phyloP scores from a whole-genome alignment of 768 basidiomycete genomes.

The Lepiota brunneoincarnata region DNA sequence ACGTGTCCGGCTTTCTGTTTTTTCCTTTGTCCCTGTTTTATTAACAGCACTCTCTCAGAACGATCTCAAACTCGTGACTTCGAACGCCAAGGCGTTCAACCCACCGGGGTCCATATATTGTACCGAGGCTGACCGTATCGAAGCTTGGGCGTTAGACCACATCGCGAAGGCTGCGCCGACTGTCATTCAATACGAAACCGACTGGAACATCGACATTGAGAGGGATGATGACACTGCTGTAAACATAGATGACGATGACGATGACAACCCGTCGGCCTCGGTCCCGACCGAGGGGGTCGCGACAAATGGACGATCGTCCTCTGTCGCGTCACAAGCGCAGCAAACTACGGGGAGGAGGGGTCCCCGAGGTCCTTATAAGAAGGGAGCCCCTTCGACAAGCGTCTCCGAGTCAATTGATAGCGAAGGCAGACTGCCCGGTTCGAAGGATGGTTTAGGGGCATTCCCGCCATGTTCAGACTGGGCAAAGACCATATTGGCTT shows the following conservation, averaged over 20 bases:
- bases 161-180: slow-evolving; percentile 67
- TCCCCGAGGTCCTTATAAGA: slow-evolving; percentile 55
- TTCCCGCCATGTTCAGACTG: slow-evolving; percentile 71
- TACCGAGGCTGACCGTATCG: slow-evolving; percentile 70
- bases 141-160: slow-evolving; percentile 69
- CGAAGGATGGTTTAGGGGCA: slow-evolving; percentile 69
- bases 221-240: slow-evolving; percentile 53
- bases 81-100: slow-evolving; percentile 77
- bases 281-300: slow-evolving; percentile 47
- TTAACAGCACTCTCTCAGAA: slow-evolving; percentile 35
- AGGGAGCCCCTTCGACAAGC: slow-evolving; percentile 24
- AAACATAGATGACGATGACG: slow-evolving; percentile 40
- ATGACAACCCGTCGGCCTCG: slow-evolving; percentile 27
- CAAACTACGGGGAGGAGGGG: slow-evolving; percentile 38
- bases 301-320: slow-evolving; percentile 41
- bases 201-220: slow-evolving; percentile 82
- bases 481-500: slow-evolving; percentile 68
- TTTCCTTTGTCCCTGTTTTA: slow-evolving; percentile 7
- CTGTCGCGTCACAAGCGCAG: slow-evolving; percentile 40
- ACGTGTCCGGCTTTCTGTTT: slow-evolving; percentile 24
- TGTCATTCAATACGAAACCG: slow-evolving; percentile 79
- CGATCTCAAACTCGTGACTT: slow-evolving; percentile 70
- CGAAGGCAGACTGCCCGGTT: slow-evolving; percentile 73
- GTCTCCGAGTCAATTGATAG: slow-evolving; percentile 54
- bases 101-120: slow-evolving; percentile 72